A percentile compares a stretch with the other conserved stretches of the same genome.
Evolutionary conservation across 495 filamentous ascomycete genomes (phyloP).

Genomic region (Apodospora peruviana): DNA sequence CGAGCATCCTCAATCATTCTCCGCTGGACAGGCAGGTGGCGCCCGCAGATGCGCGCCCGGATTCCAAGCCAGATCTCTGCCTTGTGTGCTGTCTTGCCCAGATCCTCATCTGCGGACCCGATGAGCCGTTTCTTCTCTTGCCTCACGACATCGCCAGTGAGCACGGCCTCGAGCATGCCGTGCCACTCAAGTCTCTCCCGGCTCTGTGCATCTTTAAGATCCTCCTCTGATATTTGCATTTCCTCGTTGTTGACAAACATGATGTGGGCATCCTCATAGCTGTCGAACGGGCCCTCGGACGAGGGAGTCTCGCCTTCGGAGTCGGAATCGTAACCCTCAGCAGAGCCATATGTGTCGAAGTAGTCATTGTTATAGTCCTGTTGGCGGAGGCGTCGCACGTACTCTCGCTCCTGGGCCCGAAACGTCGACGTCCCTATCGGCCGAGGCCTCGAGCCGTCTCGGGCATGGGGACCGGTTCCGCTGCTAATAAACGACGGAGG

Average conservation of each 20-base stretch:
- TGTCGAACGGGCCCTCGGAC: conserved; percentile 73
- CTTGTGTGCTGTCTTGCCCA: conserved; percentile 65
- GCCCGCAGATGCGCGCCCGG: conserved; percentile 71
- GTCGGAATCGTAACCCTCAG: conserved; percentile 73
- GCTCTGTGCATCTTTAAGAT: conserved; percentile 81
- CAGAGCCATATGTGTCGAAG: conserved; percentile 64
- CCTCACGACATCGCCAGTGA: conserved; percentile 94
- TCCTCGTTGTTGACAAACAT: conserved; percentile 81
- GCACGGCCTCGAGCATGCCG: conserved; percentile 89
- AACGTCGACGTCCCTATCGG: conserved; percentile 62
- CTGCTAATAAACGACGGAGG: conserved; percentile 24
- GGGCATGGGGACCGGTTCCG: conserved; percentile 55
- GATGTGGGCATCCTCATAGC: conserved; percentile 88
- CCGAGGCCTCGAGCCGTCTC: conserved; percentile 81
- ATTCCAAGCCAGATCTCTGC: conserved; percentile 89
- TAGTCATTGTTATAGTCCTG: conserved; percentile 66
- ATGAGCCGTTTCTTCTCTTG: conserved; percentile 96
- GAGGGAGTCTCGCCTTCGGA: conserved; percentile 80
- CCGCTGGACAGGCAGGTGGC: conserved; percentile 74
- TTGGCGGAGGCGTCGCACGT: conserved; percentile 42
- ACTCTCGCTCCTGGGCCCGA: conserved; percentile 44
- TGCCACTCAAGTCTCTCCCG: conserved; percentile 96
- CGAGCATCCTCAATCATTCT: conserved; percentile 79
- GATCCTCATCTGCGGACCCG: conserved; percentile 68
- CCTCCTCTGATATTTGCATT: conserved; percentile 79